Evolutionary conservation across 2,329 filamentous ascomycete genomes (phyloP), one percentile per base, ranked within the genome.

Genomic region (Chlorencoelia australis): DNA sequence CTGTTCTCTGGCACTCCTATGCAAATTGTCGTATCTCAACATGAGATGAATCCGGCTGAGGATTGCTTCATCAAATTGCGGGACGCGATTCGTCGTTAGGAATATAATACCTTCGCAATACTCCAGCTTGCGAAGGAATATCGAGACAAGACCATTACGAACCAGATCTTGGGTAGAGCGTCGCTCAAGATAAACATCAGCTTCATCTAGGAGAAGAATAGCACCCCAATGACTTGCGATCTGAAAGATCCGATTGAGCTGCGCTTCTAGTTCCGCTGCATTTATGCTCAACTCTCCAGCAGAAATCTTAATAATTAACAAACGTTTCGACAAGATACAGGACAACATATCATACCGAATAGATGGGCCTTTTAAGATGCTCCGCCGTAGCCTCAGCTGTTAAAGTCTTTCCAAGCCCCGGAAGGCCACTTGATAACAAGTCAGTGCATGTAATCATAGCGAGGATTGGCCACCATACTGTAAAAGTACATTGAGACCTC

Each of bases 221-320:
- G 40, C 36, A 26, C 41, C 37, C 42, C 35, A 49, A 7, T 30
- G 58, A 0, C 58, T 59, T 5, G 67, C 67, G 44, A 67, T 61
- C 40, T 61, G 54, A 19, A 73, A 67, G 20, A 64, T 56, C n/a
- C 55, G 53, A 45, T 64, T 61, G 39, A 73, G 53, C 30, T 64
- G 63, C 9, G 52, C 49, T 10, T 67, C 66, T 5, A 71, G 54
- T 11, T 54, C 47, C 1, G 55, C 54, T 0, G 67, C 56, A 25
- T 58, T 59, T 34, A 59, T 60, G 18, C 20, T 14, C 17, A 36
- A 30, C 26, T 36, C 34, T 21, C 27, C n/a, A 22, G 26, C 26
- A 13, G 34, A 36, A 27, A 36, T 30, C 26, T 36, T n/a, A 8
- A 32, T 6, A 18, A 13, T 39, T 41, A 34, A n/a, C 30, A 7